Evolutionary conservation across 2,329 filamentous ascomycete genomes (phyloP).

Genomic region (Ophiognomonia clavigignenti-juglandacearum): DNA sequence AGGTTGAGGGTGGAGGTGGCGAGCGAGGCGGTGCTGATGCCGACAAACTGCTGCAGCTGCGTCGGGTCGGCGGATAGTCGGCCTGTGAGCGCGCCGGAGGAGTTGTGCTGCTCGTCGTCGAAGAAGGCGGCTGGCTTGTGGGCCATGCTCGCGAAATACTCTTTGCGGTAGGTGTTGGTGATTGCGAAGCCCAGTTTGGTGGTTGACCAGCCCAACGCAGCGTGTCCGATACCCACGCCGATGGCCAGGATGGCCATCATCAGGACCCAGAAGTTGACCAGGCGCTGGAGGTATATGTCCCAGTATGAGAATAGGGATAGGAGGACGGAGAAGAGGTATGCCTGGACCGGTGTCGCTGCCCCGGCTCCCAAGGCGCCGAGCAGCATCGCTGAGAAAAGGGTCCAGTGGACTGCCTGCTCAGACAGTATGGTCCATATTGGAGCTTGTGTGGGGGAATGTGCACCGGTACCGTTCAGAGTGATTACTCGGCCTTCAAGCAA

Average conservation of each 20-base stretch:
- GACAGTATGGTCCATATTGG: neutral
- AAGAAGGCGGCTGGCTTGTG: conserved; percentile 56
- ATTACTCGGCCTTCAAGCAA: neutral
- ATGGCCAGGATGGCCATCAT: conserved; percentile 7
- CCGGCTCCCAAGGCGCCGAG: conserved; percentile 18
- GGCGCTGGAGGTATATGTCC: neutral
- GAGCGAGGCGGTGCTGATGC: conserved; percentile 55
- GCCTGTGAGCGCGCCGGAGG: conserved; percentile 49
- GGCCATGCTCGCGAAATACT: conserved; percentile 56
- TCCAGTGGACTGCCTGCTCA: conserved; percentile 1
- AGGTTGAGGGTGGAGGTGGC: conserved; percentile 55
- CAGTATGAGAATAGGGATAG: conserved; percentile 39
- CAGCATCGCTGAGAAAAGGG: neutral
- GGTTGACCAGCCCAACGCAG: conserved; percentile 11
- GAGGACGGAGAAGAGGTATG: conserved; percentile 50
- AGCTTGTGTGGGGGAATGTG: too few relatives aligned
- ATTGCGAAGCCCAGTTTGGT: conserved; percentile 8
- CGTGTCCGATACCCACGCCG: conserved; percentile 5
- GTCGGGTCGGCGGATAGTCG: conserved; percentile 51
- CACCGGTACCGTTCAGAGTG: neutral
- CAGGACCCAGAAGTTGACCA: conserved; percentile 11
- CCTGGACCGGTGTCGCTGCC: conserved; percentile 34
- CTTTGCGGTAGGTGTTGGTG: conserved; percentile 33
- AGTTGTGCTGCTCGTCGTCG: conserved; percentile 42
- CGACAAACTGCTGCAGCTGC: conserved; percentile 41